Percentiles rank a stretch among this genome's conserved stretches.
Conservation (phyloP, 306 rosid genomes). For the Canavalia gladiata region DNA sequence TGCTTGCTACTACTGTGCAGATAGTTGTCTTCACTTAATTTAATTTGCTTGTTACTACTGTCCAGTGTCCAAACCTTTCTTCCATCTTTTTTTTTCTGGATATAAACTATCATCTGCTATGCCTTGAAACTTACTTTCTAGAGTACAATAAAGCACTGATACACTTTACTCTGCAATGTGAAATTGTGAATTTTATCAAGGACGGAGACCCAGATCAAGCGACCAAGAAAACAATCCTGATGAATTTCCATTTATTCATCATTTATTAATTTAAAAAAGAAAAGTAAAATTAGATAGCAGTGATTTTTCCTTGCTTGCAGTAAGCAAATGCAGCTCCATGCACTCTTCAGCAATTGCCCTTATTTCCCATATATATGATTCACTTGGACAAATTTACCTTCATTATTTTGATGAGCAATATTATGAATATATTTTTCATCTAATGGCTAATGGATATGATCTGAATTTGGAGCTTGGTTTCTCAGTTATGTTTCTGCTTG, state of each 20-base stretch:
- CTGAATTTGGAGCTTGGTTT: constrained; percentile 10
- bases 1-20: neutral
- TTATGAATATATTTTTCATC: constrained; percentile 14
- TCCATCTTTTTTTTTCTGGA: neutral
- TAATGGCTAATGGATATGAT: constrained; percentile 20
- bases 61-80: neutral
- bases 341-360: constrained; percentile 17
- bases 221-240: constrained; percentile 5
- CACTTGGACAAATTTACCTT: neutral
- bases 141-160: neutral
- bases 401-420: neutral
- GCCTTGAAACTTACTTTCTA: neutral
- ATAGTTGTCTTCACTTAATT: neutral
- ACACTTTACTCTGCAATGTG: neutral
- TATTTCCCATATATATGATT: constrained; percentile 1
- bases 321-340: neutral
- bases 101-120: neutral
- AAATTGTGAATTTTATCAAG: neutral
- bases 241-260: neutral
- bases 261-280: neutral
- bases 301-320: neutral
- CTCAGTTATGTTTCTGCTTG: constrained; percentile 4
- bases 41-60: neutral
- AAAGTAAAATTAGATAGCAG: neutral
- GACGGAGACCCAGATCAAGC: constrained; percentile 3